Percentiles rank a stretch among this genome's conserved stretches.
Evolutionary conservation across 805 yeast genomes (phyloP).

Genomic region (Sugiyamaella floridensis): DNA sequence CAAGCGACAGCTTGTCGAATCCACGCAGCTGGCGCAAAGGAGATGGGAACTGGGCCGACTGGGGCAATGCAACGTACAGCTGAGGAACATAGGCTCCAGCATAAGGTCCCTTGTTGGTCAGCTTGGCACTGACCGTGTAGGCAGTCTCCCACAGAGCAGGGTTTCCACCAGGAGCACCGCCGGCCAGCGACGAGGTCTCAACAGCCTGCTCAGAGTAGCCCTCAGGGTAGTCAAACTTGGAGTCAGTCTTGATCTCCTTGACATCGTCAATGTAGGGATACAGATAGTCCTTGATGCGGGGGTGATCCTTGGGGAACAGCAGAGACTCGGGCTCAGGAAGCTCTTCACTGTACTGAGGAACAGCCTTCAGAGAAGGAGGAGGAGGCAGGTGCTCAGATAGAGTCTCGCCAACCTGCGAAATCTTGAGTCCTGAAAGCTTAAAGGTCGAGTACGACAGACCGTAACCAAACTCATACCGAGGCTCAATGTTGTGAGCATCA

Average conservation of each 20-base stretch:
- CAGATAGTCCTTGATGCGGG: slow-evolving; percentile 49
- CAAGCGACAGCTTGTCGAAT: slow-evolving; percentile 46
- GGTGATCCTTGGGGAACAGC: slow-evolving; percentile 47
- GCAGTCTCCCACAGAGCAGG: slow-evolving; percentile 52
- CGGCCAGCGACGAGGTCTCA: slow-evolving; percentile 22
- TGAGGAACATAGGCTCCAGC: slow-evolving; percentile 47
- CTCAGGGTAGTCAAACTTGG: slow-evolving; percentile 33
- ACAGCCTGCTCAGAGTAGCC: slow-evolving; percentile 32
- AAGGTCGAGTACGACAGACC: slow-evolving; percentile 51
- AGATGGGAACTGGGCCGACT: slow-evolving; percentile 39
- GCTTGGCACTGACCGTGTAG: slow-evolving; percentile 39
- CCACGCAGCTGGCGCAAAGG: slow-evolving; percentile 51
- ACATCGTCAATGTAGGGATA: slow-evolving; percentile 42
- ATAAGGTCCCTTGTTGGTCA: slow-evolving; percentile 43
- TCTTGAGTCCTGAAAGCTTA: slow-evolving; percentile 33
- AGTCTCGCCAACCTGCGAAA: slow-evolving; percentile 34
- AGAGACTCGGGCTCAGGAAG: slow-evolving; percentile 34
- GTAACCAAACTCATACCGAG: slow-evolving; percentile 56
- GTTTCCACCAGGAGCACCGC: slow-evolving; percentile 50
- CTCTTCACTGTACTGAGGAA: slow-evolving; percentile 5
- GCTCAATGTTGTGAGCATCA: slow-evolving; percentile 48
- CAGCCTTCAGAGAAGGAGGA: slow-evolving; percentile 38
- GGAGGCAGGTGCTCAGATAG: slow-evolving; percentile 39
- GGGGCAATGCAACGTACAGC: slow-evolving; percentile 42
- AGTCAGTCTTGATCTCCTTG: slow-evolving; percentile 32